Evolutionary conservation across 192 early-diverging fungal genomes (phyloP).

Genomic region (Jimgerdemannia flammicorona): DNA sequence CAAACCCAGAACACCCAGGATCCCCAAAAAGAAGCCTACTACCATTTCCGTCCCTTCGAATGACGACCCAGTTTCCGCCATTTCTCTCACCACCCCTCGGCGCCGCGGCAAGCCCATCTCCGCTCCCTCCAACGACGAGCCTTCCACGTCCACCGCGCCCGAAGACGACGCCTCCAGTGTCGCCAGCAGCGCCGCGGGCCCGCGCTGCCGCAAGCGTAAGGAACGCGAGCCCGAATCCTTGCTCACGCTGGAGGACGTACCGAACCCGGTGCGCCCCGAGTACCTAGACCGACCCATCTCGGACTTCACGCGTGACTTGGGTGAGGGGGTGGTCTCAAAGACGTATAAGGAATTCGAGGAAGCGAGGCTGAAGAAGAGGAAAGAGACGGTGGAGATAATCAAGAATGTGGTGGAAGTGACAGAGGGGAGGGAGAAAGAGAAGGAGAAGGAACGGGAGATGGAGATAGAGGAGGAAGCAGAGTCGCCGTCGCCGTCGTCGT

Average conservation of each 20-base stretch:
- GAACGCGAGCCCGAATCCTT: background rate
- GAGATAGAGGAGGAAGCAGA: constrained; percentile 11
- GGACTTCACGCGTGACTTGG: constrained; percentile 13
- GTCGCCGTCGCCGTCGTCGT: background rate
- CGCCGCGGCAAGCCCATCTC: background rate
- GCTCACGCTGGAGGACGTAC: constrained; percentile 20
- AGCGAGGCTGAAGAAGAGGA: background rate
- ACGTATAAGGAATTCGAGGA: constrained; percentile 22
- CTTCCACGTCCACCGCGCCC: background rate
- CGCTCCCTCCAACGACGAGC: background rate
- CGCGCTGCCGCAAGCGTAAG: background rate
- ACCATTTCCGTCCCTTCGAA: background rate
- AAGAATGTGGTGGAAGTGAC: background rate
- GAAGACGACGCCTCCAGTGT: background rate
- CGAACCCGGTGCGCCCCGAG: constrained; percentile 6
- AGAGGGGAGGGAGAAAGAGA: background rate
- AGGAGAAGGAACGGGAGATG: background rate
- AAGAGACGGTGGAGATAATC: background rate
- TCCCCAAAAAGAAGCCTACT: background rate
- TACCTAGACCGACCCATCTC: constrained; percentile 16
- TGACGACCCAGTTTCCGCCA: no score
- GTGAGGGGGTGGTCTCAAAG: constrained; percentile 21
- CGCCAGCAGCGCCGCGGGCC: background rate
- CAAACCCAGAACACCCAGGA: background rate
- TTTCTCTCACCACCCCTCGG: background rate